phyloP scores from a whole-genome alignment of 176 grass and related monocot species.

The Typha latifolia region DNA sequence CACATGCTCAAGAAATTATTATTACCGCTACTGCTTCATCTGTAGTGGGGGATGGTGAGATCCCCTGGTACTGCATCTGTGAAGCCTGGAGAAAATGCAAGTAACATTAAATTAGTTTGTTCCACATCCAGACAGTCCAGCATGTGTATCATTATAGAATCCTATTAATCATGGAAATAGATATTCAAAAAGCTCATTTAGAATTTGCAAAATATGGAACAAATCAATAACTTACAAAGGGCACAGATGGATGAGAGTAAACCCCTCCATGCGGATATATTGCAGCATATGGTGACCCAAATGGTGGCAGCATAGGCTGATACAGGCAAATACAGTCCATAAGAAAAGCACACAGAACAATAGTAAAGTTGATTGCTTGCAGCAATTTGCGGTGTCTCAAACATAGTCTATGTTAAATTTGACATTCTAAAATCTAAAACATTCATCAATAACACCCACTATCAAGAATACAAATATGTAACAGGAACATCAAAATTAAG shows the following conservation, averaged over 20 bases:
- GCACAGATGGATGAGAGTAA: conserved; percentile 50
- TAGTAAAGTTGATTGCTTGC: background rate
- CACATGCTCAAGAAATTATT: background rate
- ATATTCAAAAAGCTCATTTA: conserved; percentile 5
- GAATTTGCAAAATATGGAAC: conserved; percentile 6
- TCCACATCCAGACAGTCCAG: background rate
- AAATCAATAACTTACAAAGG: conserved; percentile 46
- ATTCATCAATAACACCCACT: background rate
- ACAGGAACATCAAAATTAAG: no score
- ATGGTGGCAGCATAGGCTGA: conserved; percentile 50
- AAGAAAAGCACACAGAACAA: background rate
- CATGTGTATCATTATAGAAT: background rate
- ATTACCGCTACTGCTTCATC: conserved; percentile 8
- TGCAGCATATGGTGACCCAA: conserved; percentile 52
- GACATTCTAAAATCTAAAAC: background rate
- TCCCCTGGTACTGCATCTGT: conserved; percentile 7
- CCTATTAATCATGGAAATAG: conserved; percentile 4
- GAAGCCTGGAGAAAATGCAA: conserved; percentile 3
- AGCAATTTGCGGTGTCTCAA: background rate
- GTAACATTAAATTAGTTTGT: background rate
- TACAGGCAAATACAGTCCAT: background rate
- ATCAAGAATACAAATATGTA: no score
- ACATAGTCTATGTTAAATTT: no score
- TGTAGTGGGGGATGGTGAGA: background rate
- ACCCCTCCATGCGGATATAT: conserved; percentile 60